Evolutionary conservation across 192 early-diverging fungal genomes (phyloP).

Genomic region (Mortierella claussenii): DNA sequence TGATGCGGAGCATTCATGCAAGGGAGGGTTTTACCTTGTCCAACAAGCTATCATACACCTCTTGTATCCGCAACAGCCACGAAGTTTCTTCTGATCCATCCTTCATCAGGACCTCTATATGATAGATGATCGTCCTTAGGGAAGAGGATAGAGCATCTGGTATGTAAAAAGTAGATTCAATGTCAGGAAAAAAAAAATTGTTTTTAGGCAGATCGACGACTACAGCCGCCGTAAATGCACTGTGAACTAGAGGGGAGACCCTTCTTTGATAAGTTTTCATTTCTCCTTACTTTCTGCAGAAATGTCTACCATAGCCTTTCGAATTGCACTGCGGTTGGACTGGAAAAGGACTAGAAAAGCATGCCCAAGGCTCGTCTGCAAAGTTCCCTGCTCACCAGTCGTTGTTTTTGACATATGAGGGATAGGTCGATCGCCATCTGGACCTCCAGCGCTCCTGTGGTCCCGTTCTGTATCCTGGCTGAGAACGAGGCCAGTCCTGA

Average conservation of each 20-base stretch:
- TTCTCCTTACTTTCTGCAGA: slow-evolving; percentile 11
- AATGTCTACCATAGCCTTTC: slow-evolving; percentile 14
- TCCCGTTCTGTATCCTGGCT: slow-evolving; percentile 4
- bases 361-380: slow-evolving; percentile 24
- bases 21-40: slow-evolving; percentile 10
- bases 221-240: neutral
- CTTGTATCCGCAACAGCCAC: slow-evolving; percentile 1
- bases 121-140: slow-evolving; percentile 2
- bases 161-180: too few species aligned
- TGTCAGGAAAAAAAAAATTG: neutral
- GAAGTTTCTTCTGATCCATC: neutral
- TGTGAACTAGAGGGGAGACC: neutral
- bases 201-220: neutral
- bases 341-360: slow-evolving; percentile 35
- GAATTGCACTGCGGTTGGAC: slow-evolving; percentile 17
- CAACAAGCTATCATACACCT: slow-evolving; percentile 17
- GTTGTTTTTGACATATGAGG: too few species aligned
- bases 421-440: neutral
- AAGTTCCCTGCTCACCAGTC: too few species aligned
- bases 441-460: neutral
- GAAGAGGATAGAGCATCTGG: slow-evolving; percentile 11
- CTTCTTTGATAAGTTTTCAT: neutral
- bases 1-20: neutral
- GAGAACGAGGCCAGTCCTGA: slow-evolving; percentile 9
- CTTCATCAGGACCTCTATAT: slow-evolving; percentile 2